phyloP scores from a whole-genome alignment of 768 basidiomycete genomes.

The Termitomyces sp. region DNA sequence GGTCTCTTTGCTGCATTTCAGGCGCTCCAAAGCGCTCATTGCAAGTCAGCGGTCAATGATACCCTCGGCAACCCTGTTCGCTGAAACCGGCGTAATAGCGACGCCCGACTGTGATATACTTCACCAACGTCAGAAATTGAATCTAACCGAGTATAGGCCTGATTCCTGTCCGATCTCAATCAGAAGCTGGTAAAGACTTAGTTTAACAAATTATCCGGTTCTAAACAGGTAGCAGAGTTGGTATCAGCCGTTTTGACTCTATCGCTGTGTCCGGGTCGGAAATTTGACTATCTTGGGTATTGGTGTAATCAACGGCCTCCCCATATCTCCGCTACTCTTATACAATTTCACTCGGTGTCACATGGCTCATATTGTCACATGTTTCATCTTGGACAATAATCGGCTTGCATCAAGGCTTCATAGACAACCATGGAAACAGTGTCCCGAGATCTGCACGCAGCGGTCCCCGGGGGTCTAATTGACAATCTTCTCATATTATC shows the following conservation, averaged over 20 bases:
- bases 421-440: conserved; percentile 20
- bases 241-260: conserved; percentile 10
- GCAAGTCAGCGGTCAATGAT: background rate
- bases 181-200: background rate
- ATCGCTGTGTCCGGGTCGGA: conserved; percentile 10
- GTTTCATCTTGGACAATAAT: conserved; percentile 26
- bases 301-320: background rate
- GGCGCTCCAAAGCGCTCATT: background rate
- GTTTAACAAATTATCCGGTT: background rate
- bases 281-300: background rate
- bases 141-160: no score
- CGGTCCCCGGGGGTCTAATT: background rate
- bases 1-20: background rate
- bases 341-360: background rate
- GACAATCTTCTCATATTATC: conserved; percentile 6
- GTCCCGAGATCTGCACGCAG: conserved; percentile 20
- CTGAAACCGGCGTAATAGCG: background rate
- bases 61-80: background rate
- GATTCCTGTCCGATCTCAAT: background rate
- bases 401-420: conserved; percentile 25
- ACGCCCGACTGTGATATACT: background rate
- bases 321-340: background rate
- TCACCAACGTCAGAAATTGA: background rate
- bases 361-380: conserved; percentile 12
- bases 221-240: background rate